phyloP scores from a whole-genome alignment of 73 alveolate genomes.

The Symbiodinium pilosum region DNA sequence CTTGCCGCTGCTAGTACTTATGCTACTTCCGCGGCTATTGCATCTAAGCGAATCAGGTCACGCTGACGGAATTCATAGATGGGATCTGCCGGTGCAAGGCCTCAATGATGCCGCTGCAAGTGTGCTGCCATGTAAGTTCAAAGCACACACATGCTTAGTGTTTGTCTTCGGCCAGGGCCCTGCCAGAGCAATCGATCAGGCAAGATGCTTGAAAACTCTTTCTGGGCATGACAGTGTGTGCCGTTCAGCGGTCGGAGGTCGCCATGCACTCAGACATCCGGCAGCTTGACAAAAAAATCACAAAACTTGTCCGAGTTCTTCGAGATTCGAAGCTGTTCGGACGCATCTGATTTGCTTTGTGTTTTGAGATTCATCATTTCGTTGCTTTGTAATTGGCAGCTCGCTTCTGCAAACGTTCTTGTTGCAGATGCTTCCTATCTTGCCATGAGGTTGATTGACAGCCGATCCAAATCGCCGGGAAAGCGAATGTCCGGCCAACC shows the following conservation, averaged over 20 bases:
- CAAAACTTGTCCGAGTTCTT: neutral
- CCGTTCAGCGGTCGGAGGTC: conserved; percentile 37
- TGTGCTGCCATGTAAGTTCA: too few species aligned
- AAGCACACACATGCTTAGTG: too few species aligned
- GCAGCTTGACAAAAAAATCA: conserved; percentile 33
- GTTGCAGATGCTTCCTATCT: neutral
- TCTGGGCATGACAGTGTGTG: neutral
- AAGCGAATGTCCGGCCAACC: neutral
- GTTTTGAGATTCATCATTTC: neutral
- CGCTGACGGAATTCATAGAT: conserved; percentile 13
- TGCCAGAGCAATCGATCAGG: conserved; percentile 51
- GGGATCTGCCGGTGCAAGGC: conserved; percentile 24
- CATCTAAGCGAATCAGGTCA: neutral
- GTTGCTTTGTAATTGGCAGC: neutral
- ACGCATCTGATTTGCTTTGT: neutral
- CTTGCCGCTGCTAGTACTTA: neutral
- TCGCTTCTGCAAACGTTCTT: neutral
- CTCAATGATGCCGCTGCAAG: too few species aligned
- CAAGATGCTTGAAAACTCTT: neutral
- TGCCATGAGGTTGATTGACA: neutral
- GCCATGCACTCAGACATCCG: conserved; percentile 83
- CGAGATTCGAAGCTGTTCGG: neutral
- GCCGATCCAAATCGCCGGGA: neutral
- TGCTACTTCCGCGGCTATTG: neutral
- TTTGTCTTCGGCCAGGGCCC: conserved; percentile 3